These are phyloP conservation scores for Guadua angustifolia DNA, from an alignment of 176 grass and related monocot species.

Conservation along the genomic window DNA sequence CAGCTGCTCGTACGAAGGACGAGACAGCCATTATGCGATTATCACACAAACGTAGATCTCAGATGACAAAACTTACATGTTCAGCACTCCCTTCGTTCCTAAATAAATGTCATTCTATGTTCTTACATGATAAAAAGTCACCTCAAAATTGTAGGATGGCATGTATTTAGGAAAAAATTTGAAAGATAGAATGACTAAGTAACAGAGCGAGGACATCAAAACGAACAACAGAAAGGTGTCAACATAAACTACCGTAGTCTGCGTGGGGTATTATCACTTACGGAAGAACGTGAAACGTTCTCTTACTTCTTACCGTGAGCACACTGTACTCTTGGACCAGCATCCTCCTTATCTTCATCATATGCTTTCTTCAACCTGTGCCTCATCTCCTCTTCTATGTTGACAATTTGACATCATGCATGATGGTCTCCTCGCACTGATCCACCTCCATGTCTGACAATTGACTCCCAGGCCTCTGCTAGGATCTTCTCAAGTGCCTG, in stretches of 20 bases:
- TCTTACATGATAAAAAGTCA: too few species aligned
- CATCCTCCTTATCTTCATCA: constrained; percentile 66
- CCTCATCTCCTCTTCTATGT: constrained; percentile 81
- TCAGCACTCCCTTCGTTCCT: too few species aligned
- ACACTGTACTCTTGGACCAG: constrained; percentile 65
- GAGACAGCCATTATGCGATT: neutral
- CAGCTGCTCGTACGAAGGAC: neutral
- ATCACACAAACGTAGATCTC: neutral
- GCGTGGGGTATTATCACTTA: neutral
- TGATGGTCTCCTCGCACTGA: constrained; percentile 67
- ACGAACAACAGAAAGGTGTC: neutral
- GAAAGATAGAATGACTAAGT: neutral
- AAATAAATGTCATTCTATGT: too few species aligned
- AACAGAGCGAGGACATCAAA: neutral
- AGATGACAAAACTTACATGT: neutral
- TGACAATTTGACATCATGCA: constrained; percentile 56
- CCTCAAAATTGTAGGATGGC: too few species aligned
- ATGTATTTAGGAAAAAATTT: neutral
- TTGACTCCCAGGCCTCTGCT: constrained; percentile 27
- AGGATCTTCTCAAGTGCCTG: constrained; percentile 51
- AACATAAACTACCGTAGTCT: neutral
- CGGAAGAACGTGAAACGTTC: neutral
- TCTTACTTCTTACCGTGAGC: constrained; percentile 66
- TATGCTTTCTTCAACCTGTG: constrained; percentile 59
- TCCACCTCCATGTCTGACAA: constrained; percentile 63